Evolutionary conservation across 179 eudicot genomes (phyloP), one percentile per base, ranked within the genome.

Genomic region (Vitellaria paradoxa): DNA sequence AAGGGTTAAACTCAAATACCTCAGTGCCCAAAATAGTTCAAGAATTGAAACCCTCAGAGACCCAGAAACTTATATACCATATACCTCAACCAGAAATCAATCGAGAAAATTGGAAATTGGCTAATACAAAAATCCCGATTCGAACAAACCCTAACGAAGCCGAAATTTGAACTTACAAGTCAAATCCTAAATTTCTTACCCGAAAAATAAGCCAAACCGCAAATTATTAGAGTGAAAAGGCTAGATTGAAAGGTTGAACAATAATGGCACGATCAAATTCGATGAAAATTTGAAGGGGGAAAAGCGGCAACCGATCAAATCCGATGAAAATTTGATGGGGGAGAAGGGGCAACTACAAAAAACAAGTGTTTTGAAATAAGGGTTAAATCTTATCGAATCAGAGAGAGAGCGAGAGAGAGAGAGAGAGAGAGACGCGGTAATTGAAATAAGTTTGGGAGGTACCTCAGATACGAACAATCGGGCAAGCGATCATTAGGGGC

Each of bases 61-160:
- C 20, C 76, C 23, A 14, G 3, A 56, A 26, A 2, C 18, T 45
- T 30, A 23, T 61, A 52, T 46, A 17, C 68, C 23, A 15, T 61
- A 65, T 60, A 13, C 6, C 46, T 49, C 42, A 17, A 77, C 49
- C 37, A 46, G 14, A 21, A 76, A 65, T 4, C 5, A 21, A 68
- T 45, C 21, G 46, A 18, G 53, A 61, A 59, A 21, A 13, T 23
- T 20, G 76, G 52, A 60, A 18, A 76, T 6, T 3, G 14, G 11
- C 12, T 6, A 5, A 49, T 7, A 13, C 8, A 30, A 57, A 62
- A 11, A 17, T 18, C 13, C 14, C 74, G 47, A 56, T 49, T 74
- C 75, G 55, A 75, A 20, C 65, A 70, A 73, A 80, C 80, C 78
- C 81, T 50, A 78, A 80, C 76, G 47, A 30, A 20, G 37, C 50